These are phyloP conservation scores for Auxenochlorella protothecoides DNA, from an alignment of 139 green algal genomes.

Conservation along the genomic window DNA sequence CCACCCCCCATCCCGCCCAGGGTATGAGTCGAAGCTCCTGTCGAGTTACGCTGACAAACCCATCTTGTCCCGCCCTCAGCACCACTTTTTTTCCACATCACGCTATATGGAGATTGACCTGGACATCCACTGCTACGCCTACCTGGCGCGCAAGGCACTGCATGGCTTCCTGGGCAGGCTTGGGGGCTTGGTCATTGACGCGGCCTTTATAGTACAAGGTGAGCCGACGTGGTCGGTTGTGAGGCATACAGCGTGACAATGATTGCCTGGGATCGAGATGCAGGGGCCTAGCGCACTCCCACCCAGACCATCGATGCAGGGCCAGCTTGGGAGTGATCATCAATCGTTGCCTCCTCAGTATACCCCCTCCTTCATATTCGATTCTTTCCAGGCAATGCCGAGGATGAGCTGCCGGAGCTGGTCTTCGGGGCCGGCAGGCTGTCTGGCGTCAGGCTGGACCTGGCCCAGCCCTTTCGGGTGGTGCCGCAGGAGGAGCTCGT, in stretches of 20 bases:
- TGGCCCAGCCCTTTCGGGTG: constrained; percentile 2
- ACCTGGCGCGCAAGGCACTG: constrained; percentile 55
- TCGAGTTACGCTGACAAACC: constrained; percentile 81
- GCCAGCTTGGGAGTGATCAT: neutral
- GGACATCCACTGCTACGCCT: constrained; percentile 77
- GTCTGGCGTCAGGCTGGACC: constrained; percentile 37
- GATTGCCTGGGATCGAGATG: too few species aligned
- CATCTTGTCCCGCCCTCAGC: constrained; percentile 70
- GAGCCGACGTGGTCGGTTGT: neutral
- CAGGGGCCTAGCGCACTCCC: neutral
- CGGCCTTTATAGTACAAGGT: constrained; percentile 66
- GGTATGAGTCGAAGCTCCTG: constrained; percentile 55
- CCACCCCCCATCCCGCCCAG: neutral
- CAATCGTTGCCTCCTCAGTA: neutral
- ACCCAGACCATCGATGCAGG: neutral
- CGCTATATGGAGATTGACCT: constrained; percentile 74
- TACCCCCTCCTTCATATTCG: neutral
- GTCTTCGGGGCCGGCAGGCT: constrained; percentile 46
- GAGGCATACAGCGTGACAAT: neutral
- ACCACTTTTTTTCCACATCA: constrained; percentile 16
- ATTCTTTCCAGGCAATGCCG: constrained; percentile 35
- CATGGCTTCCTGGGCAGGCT: constrained; percentile 29
- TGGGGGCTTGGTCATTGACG: constrained; percentile 58
- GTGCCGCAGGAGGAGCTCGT: neutral
- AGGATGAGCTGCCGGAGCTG: constrained; percentile 77